These are phyloP conservation scores for Gillenia trifoliata DNA, from an alignment of 306 rosid species.

Conservation along the genomic window DNA sequence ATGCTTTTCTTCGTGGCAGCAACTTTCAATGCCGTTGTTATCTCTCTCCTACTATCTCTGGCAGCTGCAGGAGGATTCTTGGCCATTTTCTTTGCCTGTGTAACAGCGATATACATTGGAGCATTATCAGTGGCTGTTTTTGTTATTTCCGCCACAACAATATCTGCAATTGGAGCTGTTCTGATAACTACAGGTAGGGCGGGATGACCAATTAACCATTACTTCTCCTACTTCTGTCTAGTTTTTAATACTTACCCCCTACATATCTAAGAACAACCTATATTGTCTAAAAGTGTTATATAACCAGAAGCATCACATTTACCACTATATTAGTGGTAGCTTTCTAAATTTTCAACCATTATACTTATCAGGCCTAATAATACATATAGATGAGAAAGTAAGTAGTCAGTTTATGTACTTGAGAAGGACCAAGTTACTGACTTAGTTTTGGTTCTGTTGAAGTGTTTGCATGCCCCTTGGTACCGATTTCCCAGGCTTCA, in stretches of 20 bases:
- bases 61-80: slow-evolving; percentile 95
- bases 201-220: background rate
- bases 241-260: background rate
- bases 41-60: slow-evolving; percentile 68
- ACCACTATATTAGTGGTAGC: background rate
- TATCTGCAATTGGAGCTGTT: slow-evolving; percentile 55
- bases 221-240: background rate
- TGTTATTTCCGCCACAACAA: slow-evolving; percentile 53
- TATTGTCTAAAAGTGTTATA: background rate
- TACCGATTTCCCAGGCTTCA: background rate
- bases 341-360: background rate
- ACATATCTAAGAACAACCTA: background rate
- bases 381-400: background rate
- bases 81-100: slow-evolving; percentile 73
- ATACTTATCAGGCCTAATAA: background rate
- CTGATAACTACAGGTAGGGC: slow-evolving; percentile 63
- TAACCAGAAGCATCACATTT: background rate
- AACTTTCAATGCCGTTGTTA: slow-evolving; percentile 64
- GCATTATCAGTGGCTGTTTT: slow-evolving; percentile 71
- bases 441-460: background rate
- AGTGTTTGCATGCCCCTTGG: background rate
- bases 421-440: background rate
- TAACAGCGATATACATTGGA: slow-evolving; percentile 69
- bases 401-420: background rate
- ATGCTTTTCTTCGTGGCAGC: slow-evolving; percentile 82